Base-by-base conservation (phyloP, 306 rosid genomes). In the Mimosa pudica region DNA sequence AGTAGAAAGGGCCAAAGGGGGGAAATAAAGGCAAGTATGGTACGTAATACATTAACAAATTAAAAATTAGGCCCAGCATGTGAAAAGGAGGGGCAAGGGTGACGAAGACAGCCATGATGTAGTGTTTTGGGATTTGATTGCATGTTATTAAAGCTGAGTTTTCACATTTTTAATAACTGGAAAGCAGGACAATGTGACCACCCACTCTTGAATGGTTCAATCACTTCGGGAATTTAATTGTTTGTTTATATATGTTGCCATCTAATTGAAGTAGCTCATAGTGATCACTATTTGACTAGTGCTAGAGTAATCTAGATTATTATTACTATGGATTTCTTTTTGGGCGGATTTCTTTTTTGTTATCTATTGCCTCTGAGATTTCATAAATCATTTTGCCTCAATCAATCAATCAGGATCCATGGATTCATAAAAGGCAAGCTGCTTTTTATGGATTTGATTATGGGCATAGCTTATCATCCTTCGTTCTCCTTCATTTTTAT, bases 201-300 rank as follows among this genome's bases (percentile, higher is more conserved):
- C 82, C 88, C 85, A 74, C 78, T 47, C 81, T 84, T 84, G 58
- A 80, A 71, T 69, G 81, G 72, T 75, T 89, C 89, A 83, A 83
- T 73, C 85, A 88, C 63, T 86, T 57, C 57, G 44, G 74, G 76
- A 75, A 57, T 74, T 65, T 51, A 24, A 54, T 71, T 73, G 42
- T 24, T 61, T 46, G 75, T 70, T 78, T 77, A 24, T 4, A 38
- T 67, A 18, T 79, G 51, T 47, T 45, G 51, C 60, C 51, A 74
- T 71, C 72, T 79, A 38, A 58, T 51, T 74, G 42, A 74, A 75
- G 38, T 49, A 64, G 47, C 64, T 85, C 62, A 48, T 62, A 41
- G 48, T 79, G 48, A 63, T 82, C 77, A 33, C 70, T 69, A 41
- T 71, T 68, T 42, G 17, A 8, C 51, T 10, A 68, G 5, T 52